Evolutionary conservation across 495 filamentous ascomycete species (phyloP), one percentile per base, ranked within the genome.

Genomic region (Diplogelasinospora grovesii): DNA sequence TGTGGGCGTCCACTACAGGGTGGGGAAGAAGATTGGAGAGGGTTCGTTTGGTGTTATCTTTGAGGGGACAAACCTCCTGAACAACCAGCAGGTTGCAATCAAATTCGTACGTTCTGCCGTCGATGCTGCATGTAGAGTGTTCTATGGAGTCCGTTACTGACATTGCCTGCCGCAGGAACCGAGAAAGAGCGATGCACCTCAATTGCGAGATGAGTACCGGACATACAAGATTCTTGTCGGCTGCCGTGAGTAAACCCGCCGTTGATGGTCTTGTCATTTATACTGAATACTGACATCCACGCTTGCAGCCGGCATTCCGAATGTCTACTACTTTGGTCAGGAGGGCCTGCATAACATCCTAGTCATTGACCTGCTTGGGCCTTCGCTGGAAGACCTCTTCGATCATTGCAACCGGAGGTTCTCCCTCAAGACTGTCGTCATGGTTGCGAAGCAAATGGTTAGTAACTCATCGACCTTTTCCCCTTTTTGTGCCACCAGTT

Each of bases 381-480:
- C 93, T 21, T 95, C 88, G 52, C 73, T 99, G 22, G 92, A 99
- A 62, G 92, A 99, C 60, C 78, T 99, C 0, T 99, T 99, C 60
- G 92, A 99, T 54, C 90, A 92, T 60, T 99, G 92, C 70, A 92
- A 90, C 62, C 75, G 92, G 50, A 80, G 89, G 51, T 99, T 99
- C 68, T 80, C 85, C 3, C 87, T 85, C 50, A 99, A 99, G 77
- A 99, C 92, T 0, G 89, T 95, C 4, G 90, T 96, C 11, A 97
- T 99, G 92, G 90, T 99, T 22, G 92, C 92, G 18, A 99, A 99
- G 68, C 92, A 99, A 59, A 99, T 99, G 92, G 89, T 94, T 61
- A 15, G 76, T 72, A 18, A n/a, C 10, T 20, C 24, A 2, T 22
- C n/a, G 20, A 8, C 13, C 1, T 3, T n/a, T 37, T 22, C 13